A percentile compares a stretch with the other conserved stretches of the same genome.
phyloP scores from a whole-genome alignment of 495 filamentous ascomycete species.

The Talaromyces adpressus region DNA sequence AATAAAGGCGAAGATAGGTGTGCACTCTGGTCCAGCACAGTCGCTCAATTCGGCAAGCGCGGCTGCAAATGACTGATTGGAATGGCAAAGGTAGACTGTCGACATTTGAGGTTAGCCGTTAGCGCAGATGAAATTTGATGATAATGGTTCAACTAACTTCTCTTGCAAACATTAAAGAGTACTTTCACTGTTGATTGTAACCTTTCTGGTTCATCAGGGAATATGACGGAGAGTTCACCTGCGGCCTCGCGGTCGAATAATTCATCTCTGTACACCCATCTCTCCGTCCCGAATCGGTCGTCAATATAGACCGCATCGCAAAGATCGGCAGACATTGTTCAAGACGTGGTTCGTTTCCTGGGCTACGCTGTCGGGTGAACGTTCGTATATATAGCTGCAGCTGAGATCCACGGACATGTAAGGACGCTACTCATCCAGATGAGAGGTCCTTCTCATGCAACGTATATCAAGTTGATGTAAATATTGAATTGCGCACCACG shows the following conservation, averaged over 20 bases:
- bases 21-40: constrained; percentile 50
- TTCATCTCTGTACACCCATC: constrained; percentile 42
- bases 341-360: constrained; percentile 5
- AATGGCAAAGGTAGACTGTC: constrained; percentile 67
- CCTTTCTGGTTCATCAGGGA: constrained; percentile 41
- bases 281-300: constrained; percentile 59
- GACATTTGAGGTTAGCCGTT: constrained; percentile 8
- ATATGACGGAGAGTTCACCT: constrained; percentile 18
- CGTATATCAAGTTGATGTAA: neutral
- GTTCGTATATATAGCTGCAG: neutral
- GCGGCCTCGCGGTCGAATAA: constrained; percentile 20
- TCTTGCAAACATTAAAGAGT: constrained; percentile 44
- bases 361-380: neutral
- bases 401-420: neutral
- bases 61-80: constrained; percentile 61
- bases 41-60: constrained; percentile 64
- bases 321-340: constrained; percentile 58
- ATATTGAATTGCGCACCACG: neutral
- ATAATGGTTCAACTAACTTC: constrained; percentile 38
- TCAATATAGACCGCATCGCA: constrained; percentile 84
- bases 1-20: constrained; percentile 69
- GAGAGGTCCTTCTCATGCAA: neutral
- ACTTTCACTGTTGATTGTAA: constrained; percentile 42
- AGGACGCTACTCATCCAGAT: constrained; percentile 1
- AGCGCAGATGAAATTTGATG: too few relatives aligned